phyloP scores from a whole-genome alignment of 2,329 filamentous ascomycete species.

The Dryadomyces quercus-mongolicae region DNA sequence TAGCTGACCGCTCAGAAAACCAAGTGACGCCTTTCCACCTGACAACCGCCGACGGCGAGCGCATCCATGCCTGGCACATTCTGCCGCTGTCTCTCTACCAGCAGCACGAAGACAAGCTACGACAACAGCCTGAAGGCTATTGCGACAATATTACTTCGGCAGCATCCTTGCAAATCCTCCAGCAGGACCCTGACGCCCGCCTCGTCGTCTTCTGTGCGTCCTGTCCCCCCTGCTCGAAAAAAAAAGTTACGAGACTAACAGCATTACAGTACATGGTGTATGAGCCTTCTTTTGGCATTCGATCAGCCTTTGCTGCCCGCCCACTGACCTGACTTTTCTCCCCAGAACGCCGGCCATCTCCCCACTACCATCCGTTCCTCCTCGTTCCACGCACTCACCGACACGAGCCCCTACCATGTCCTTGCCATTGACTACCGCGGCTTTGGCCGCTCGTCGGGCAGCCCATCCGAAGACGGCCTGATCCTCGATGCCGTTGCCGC shows the following conservation, averaged over 20 bases:
- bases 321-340: background rate
- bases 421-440: slow-evolving; percentile 87
- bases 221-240: no score
- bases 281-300: no score
- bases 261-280: slow-evolving; percentile 49
- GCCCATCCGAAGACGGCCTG: slow-evolving; percentile 67
- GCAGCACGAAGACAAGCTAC: slow-evolving; percentile 53
- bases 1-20: slow-evolving; percentile 42
- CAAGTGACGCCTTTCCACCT: slow-evolving; percentile 83
- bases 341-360: slow-evolving; percentile 66
- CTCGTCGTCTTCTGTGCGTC: slow-evolving; percentile 52
- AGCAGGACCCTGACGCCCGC: slow-evolving; percentile 48
- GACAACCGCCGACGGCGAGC: slow-evolving; percentile 61
- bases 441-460: slow-evolving; percentile 71
- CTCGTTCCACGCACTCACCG: slow-evolving; percentile 65
- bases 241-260: slow-evolving; percentile 3
- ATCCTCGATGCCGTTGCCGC: slow-evolving; percentile 66
- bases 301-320: no score
- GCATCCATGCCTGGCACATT: slow-evolving; percentile 82
- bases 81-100: slow-evolving; percentile 67
- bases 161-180: slow-evolving; percentile 48
- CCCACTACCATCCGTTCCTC: slow-evolving; percentile 66
- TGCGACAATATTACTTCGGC: slow-evolving; percentile 41
- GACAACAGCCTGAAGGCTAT: slow-evolving; percentile 36
- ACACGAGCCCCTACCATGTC: slow-evolving; percentile 64